Evolutionary conservation across 192 early-diverging fungal genomes (phyloP).

Genomic region (Coemansia sp.): DNA sequence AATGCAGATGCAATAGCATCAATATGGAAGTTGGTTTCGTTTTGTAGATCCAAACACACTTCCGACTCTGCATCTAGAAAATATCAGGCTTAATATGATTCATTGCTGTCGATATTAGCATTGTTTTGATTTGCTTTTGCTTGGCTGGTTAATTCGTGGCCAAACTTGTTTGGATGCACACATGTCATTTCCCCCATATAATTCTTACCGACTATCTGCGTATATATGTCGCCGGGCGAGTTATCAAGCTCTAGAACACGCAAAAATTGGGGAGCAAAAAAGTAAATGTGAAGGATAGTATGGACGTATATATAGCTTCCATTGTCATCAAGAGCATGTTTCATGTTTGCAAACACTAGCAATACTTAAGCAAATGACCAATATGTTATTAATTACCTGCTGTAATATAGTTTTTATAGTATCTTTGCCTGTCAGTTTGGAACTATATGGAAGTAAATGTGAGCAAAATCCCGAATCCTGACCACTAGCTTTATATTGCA

Average conservation of each 20-base stretch:
- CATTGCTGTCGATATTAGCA: background rate
- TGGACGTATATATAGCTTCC: too few relatives aligned
- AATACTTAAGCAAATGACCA: background rate
- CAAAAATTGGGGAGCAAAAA: too few relatives aligned
- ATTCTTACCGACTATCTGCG: slow-evolving; percentile 67
- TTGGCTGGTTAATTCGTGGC: background rate
- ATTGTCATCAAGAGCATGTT: background rate
- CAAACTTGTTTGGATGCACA: background rate
- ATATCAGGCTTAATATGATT: background rate
- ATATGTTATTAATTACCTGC: slow-evolving; percentile 4
- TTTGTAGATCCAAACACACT: slow-evolving; percentile 71
- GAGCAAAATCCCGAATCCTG: too few relatives aligned
- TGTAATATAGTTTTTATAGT: slow-evolving; percentile 45
- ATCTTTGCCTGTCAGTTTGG: slow-evolving; percentile 47
- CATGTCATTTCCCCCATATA: background rate
- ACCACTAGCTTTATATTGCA: too few relatives aligned
- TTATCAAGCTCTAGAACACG: slow-evolving; percentile 67
- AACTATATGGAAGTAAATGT: slow-evolving; percentile 23
- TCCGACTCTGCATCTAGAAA: slow-evolving; percentile 78
- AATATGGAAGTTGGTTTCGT: slow-evolving; percentile 60
- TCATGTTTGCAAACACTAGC: background rate
- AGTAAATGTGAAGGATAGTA: too few relatives aligned
- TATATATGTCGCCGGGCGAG: slow-evolving; percentile 81
- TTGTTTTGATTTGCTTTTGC: background rate
- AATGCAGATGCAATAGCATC: slow-evolving; percentile 63